Base-by-base conservation (phyloP, 2,329 filamentous ascomycete genomes). In the Sarocladium brachiariae region DNA sequence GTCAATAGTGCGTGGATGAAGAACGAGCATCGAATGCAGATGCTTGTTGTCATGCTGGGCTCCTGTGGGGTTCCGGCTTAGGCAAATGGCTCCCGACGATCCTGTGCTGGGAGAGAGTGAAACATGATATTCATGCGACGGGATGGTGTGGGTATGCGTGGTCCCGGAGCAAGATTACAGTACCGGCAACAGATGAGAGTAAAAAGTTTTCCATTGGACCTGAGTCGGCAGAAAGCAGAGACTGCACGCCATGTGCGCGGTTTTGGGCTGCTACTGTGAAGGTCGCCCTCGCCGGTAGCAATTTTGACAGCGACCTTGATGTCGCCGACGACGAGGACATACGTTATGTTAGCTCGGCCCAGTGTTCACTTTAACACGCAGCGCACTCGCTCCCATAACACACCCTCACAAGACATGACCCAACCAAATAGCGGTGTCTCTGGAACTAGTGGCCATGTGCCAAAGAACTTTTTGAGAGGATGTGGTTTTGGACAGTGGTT, bases 1-100 rank as follows among this genome's bases (percentile, higher is more conserved):
- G 16, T 21, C 8, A 16, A 13, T 8, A 4, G 16, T 35, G 35
- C 16, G 35, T 39, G 35, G 21, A 13, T 7, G 35, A 39, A 4
- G 18, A 16, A 39, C 18, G 35, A 39, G 18, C n/a, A 39, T 21
- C 18, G 4, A 13, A 7, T 19, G 35, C 18, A 18, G 3, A 18
- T 11, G 16, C n/a, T 19, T 7, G 39, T 27, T 27, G 23, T 10
- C 39, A 25, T 14, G 6, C 4, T 9, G 39, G 4, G 19, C 39
- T 47, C 9, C 27, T 47, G 43, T 47, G 43, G 39, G 39, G 39
- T 27, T 25, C 16, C 43, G 39, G 43, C 39, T 30, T 25, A 47
- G 43, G 43, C 43, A 47, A 47, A n/a, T 47, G 4, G 43, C 43
- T 47, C 43, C 43, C 43, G 43, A 33, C n/a, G 43, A 47, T 47